Conservation (phyloP, 192 early-diverging fungal genomes). For the Backusella parvicylindrica region DNA sequence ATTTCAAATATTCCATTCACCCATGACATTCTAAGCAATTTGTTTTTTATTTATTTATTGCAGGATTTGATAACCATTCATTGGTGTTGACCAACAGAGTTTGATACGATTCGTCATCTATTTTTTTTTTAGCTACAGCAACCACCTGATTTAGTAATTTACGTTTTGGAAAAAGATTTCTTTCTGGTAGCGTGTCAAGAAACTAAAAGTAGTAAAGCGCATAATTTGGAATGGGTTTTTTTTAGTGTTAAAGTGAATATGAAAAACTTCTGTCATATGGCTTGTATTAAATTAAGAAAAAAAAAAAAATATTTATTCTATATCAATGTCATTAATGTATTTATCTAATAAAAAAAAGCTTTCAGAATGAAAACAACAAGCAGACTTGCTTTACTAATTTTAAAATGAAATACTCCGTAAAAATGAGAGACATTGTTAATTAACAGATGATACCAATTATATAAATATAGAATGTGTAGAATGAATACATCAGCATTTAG, state of each 20-base stretch:
- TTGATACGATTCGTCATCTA: not conserved
- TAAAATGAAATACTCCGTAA: not conserved
- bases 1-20: not conserved
- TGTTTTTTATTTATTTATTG: not conserved
- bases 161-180: not conserved
- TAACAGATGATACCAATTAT: not conserved
- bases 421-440: not conserved
- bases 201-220: not conserved
- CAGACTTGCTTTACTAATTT: not conserved
- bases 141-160: not conserved
- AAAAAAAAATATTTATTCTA: not conserved
- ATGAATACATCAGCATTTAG: too few relatives aligned
- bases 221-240: not conserved
- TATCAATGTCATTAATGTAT: not conserved
- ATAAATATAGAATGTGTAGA: not conserved
- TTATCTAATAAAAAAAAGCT: not conserved
- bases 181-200: not conserved
- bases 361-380: not conserved
- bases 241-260: not conserved
- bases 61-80: not conserved
- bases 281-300: not conserved
- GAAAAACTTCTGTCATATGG: not conserved
- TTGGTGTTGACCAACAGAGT: not conserved
- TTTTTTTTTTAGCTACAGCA: not conserved
- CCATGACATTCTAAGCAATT: not conserved